Evolutionary conservation across 768 basidiomycete genomes (phyloP), one percentile per base, ranked within the genome.

Genomic region (Rhizopogon sp.): DNA sequence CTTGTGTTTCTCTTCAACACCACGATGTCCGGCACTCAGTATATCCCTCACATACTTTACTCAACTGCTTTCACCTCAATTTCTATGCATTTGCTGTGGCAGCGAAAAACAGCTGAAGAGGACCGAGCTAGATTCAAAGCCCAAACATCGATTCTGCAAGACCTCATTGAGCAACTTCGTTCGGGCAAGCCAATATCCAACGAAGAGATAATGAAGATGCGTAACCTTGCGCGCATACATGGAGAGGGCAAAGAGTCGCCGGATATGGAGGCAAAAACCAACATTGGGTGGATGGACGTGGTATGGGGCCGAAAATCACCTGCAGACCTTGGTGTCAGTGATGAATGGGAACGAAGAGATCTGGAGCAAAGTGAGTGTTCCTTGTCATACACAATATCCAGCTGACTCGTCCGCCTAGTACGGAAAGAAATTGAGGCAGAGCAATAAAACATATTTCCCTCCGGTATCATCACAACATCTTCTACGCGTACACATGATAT

Each of bases 21-120:
- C 22, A 49, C 22, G 13, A 71, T 71, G 70, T 52, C 54, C 3
- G 54, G 59, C 53, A 61, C 70, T 29, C 62, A 66, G 6, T 88
- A 87, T 70, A 64, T 85, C 55, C 84, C 83, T 29, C 85, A 88
- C 60, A 71, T 85, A 52, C 51, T 88, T 58, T 88, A 81, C 66
- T 80, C 85, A 33, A 70, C 84, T 44, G 85, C 84, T 8, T 73
- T 87, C 61, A 82, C 79, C 45, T 87, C 87, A 22, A 66, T 88
- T 56, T 81, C 85, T 29, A 82, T 87, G 54, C 86, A 90, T 68
- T 72, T 87, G 28, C 75, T 88, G 39, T 75, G 70, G 63, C 76
- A 80, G 51, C 76, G 82, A 56, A 79, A 74, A 47, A 61, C 62
- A 0, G 72, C 75, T 37, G 77, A 76, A 44, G 81, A 81, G 42